Evolutionary conservation across 1,284 basidiomycete species (phyloP).

Genomic region (Ceratobasidium sp.): DNA sequence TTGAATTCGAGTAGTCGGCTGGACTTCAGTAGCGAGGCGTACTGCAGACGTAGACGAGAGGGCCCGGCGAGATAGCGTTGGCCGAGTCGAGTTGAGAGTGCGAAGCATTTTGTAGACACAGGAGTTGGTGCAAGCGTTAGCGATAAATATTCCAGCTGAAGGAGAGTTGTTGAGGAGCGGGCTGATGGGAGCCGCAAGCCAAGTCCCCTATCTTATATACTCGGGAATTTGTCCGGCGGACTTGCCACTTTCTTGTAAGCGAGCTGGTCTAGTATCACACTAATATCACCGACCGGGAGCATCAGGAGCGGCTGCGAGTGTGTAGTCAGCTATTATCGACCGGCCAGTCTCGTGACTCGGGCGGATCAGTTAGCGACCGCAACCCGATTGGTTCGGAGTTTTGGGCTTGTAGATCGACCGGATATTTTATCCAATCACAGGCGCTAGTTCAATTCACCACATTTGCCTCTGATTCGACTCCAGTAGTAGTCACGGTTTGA

Average conservation of each 20-base stretch:
- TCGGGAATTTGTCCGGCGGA: not conserved
- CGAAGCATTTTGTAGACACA: constrained; percentile 26
- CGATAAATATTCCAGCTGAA: not conserved
- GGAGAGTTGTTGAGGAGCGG: not conserved
- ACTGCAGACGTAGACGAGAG: constrained; percentile 11
- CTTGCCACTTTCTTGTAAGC: not conserved
- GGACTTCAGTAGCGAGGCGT: constrained; percentile 41
- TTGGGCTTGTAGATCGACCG: not conserved
- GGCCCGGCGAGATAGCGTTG: not conserved
- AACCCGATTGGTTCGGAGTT: not conserved
- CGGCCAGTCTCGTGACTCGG: constrained; percentile 4
- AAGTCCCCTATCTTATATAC: constrained; percentile 3
- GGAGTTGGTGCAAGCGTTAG: not conserved
- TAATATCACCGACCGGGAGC: constrained; percentile 12
- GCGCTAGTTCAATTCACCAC: no score
- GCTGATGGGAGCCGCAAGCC: not conserved
- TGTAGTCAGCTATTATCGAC: not conserved
- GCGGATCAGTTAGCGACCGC: not conserved
- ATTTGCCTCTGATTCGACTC: no score
- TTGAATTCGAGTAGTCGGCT: constrained; percentile 12
- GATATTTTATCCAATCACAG: not conserved
- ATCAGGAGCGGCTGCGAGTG: not conserved
- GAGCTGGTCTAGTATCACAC: not conserved
- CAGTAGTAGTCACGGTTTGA: no score
- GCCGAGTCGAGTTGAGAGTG: constrained; percentile 23